Percentiles rank a stretch among this genome's conserved stretches.
These are phyloP conservation scores for Zygoascus hellenicus DNA, from an alignment of 1,139 yeast genomes.

Conservation along the genomic window DNA sequence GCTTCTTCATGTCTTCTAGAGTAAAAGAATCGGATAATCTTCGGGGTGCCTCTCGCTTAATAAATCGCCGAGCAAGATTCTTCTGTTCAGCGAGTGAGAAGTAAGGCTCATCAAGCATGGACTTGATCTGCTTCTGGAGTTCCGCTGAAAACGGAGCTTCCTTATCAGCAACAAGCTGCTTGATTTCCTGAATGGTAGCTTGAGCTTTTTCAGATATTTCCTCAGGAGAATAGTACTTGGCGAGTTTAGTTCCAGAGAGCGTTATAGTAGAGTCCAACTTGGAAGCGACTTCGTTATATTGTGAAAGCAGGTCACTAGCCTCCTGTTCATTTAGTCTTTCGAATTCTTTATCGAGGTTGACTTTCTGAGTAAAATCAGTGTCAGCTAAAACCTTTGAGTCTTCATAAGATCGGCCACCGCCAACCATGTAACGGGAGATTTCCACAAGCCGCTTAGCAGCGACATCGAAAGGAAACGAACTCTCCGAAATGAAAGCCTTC, in stretches of 20 bases:
- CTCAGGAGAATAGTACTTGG: slow-evolving; percentile 21
- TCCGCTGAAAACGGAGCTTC: slow-evolving; percentile 27
- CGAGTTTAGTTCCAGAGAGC: slow-evolving; percentile 23
- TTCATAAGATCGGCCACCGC: slow-evolving; percentile 38
- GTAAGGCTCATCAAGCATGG: slow-evolving; percentile 35
- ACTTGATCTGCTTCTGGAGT: slow-evolving; percentile 30
- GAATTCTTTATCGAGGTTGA: slow-evolving; percentile 44
- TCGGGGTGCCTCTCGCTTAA: slow-evolving; percentile 22
- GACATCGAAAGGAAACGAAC: slow-evolving; percentile 35
- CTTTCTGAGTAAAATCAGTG: slow-evolving; percentile 46
- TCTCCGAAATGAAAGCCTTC: slow-evolving; percentile 25
- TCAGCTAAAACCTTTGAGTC: slow-evolving; percentile 57
- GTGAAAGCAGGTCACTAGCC: slow-evolving; percentile 30
- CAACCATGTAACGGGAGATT: slow-evolving; percentile 45
- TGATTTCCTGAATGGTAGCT: slow-evolving; percentile 4
- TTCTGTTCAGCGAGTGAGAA: slow-evolving; percentile 23
- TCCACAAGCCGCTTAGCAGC: slow-evolving; percentile 49
- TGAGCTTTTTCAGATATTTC: slow-evolving; percentile 26
- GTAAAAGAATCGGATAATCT: slow-evolving; percentile 16
- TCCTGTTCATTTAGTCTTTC: slow-evolving; percentile 23
- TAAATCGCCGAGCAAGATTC: slow-evolving; percentile 37
- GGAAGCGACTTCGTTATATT: slow-evolving; percentile 32
- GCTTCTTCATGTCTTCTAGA: slow-evolving; percentile 30
- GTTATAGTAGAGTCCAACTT: slow-evolving; percentile 22
- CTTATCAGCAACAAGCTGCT: slow-evolving; percentile 7